Conservation (phyloP, 2,329 filamentous ascomycete species). For the Trichoderma citrinoviride region DNA sequence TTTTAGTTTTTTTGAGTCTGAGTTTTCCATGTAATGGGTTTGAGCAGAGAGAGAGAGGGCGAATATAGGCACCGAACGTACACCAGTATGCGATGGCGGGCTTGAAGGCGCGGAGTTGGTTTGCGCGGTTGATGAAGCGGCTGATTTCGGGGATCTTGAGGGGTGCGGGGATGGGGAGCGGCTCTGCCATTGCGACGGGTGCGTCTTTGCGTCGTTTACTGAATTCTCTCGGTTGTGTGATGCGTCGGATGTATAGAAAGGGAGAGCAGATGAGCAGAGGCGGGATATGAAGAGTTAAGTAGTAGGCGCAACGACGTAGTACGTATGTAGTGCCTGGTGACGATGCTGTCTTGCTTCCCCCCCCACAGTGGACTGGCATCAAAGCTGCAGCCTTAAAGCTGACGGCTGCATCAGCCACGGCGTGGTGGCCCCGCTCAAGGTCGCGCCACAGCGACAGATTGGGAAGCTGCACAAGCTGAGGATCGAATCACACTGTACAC, state of each 20-base stretch:
- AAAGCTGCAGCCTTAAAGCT: neutral
- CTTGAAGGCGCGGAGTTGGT: constrained; percentile 79
- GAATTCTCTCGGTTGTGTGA: neutral
- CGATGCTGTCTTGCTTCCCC: constrained; percentile 6
- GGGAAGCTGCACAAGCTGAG: neutral
- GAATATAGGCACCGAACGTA: constrained; percentile 48
- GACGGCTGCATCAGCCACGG: constrained; percentile 6
- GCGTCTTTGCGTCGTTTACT: neutral
- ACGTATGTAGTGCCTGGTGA: constrained; percentile 13
- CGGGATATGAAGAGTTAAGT: neutral
- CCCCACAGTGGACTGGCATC: constrained; percentile 8
- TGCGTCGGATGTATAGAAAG: no score
- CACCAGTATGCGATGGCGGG: constrained; percentile 95
- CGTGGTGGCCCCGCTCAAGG: constrained; percentile 24
- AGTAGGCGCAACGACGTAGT: constrained; percentile 4
- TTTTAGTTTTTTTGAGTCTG: neutral
- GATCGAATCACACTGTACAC: neutral
- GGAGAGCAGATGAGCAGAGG: neutral
- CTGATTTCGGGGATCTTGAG: constrained; percentile 79
- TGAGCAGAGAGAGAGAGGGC: neutral
- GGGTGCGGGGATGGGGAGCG: constrained; percentile 38
- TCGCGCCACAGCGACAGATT: constrained; percentile 29
- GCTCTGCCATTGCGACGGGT: constrained; percentile 59
- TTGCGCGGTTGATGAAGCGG: constrained; percentile 78
- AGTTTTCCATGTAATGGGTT: neutral